These are phyloP conservation scores for Termitomyces sp. DNA, from an alignment of 768 basidiomycete genomes.

Conservation along the genomic window DNA sequence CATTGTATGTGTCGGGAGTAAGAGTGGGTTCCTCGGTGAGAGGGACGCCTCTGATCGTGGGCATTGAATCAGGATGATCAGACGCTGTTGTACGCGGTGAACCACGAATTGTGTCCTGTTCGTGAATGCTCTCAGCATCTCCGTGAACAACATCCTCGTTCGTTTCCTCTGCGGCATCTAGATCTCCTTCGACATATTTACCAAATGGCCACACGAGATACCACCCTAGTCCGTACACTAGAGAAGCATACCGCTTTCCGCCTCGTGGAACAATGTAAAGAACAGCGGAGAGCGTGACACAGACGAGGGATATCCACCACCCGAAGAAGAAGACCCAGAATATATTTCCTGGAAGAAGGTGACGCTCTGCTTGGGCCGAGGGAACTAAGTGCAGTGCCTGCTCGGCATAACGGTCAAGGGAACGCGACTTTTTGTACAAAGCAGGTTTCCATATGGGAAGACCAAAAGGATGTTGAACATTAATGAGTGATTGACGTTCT, in stretches of 20 bases:
- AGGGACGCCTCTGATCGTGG: constrained; percentile 27
- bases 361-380: constrained; percentile 89
- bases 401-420: constrained; percentile 95
- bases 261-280: constrained; percentile 77
- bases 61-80: constrained; percentile 13
- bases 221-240: constrained; percentile 92
- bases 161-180: constrained; percentile 34
- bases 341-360: constrained; percentile 90
- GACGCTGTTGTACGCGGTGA: constrained; percentile 19
- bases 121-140: constrained; percentile 27
- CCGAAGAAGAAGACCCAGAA: constrained; percentile 91
- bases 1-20: constrained; percentile 30
- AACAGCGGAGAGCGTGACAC: constrained; percentile 61
- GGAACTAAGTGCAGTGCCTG: constrained; percentile 90
- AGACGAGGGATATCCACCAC: constrained; percentile 84
- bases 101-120: constrained; percentile 34
- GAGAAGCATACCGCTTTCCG: constrained; percentile 76
- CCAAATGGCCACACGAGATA: constrained; percentile 98
- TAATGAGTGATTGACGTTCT: constrained; percentile 96
- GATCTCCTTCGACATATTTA: constrained; percentile 92
- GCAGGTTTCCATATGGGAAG: constrained; percentile 99
- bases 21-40: constrained; percentile 41
- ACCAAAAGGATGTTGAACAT: constrained; percentile 99
- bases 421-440: constrained; percentile 94
- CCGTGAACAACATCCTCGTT: constrained; percentile 28